Evolutionary conservation across 768 basidiomycete genomes (phyloP).

Genomic region (Mycena metata): DNA sequence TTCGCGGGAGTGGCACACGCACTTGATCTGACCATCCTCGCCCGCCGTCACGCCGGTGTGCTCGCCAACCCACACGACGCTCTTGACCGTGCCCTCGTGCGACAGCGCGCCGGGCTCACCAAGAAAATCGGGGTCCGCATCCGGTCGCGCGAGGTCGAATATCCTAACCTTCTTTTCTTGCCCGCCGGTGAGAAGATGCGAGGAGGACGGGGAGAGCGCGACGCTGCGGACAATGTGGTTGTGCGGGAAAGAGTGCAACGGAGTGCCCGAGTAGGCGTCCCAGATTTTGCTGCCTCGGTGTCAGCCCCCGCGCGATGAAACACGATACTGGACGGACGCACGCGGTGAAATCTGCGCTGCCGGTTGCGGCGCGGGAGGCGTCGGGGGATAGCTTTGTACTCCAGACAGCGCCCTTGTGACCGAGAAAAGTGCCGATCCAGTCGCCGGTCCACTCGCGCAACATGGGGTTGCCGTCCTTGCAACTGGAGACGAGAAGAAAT

Average conservation of each 20-base stretch:
- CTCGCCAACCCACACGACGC: slow-evolving; percentile 93
- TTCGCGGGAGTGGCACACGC: slow-evolving; percentile 39
- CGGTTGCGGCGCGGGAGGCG: slow-evolving; percentile 88
- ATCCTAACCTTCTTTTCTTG: slow-evolving; percentile 98
- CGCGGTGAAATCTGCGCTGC: slow-evolving; percentile 98
- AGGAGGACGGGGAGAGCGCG: slow-evolving; percentile 79
- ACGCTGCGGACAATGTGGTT: slow-evolving; percentile 98
- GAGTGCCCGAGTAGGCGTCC: slow-evolving; percentile 92
- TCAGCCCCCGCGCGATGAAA: slow-evolving; percentile 31
- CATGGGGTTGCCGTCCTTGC: slow-evolving; percentile 99
- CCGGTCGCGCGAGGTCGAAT: slow-evolving; percentile 89
- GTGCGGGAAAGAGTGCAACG: slow-evolving; percentile 95
- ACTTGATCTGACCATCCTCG: slow-evolving; percentile 95
- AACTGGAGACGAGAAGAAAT: slow-evolving; percentile 93
- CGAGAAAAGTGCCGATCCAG: slow-evolving; percentile 95
- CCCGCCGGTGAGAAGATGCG: slow-evolving; percentile 89
- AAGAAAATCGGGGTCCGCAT: slow-evolving; percentile 89
- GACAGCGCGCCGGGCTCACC: slow-evolving; percentile 71
- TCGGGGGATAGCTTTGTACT: slow-evolving; percentile 92
- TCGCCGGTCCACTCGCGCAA: slow-evolving; percentile 97
- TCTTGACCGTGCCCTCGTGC: slow-evolving; percentile 92
- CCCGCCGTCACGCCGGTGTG: slow-evolving; percentile 90
- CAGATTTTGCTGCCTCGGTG: slow-evolving; percentile 83
- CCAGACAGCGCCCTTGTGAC: slow-evolving; percentile 98
- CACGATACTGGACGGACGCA: slow-evolving; percentile 56